Evolutionary conservation across 192 early-diverging fungal species (phyloP), one percentile per base, ranked within the genome.

Genomic region (Spizellomyces punctatus): DNA sequence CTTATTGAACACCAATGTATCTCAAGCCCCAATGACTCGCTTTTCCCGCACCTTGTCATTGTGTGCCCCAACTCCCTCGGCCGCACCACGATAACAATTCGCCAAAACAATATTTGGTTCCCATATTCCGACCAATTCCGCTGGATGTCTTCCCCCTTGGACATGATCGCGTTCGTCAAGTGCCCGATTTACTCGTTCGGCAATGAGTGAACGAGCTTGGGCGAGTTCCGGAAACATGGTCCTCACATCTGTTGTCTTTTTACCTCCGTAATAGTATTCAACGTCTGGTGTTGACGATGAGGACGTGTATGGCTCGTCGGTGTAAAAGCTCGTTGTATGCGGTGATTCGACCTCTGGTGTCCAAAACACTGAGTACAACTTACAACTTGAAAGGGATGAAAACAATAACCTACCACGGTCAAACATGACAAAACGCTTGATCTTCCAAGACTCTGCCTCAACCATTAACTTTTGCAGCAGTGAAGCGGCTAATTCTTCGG

Each of bases 21-120:
- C 14, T 16, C 19, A 62, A 17, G 16, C 57, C 4, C 47, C 17
- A 10, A 22, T 16, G 1, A 76, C 74, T 54, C 73, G 62, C 27
- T 36, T 3, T 36, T 36, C 27, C 27, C 27, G 27, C 27, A 36
- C 27, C 27, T 36, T 36, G 59, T 85, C 83, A 0, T 75, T 71
- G 63, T 85, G 83, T 17, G 70, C 66, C 3, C 83, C 83, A n/a
- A 78, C 81, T 14, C 63, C 71, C 46, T 79, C 65, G 8, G 65
- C 69, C 14, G 66, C 64, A 42, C 77, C 69, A 41, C 55, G 50
- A 52, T 85, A 85, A 57, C 75, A 74, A 60, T 85, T 85, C 5
- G 56, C 81, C 41, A 82, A 56, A 14, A 62, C 77, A 8, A 82
- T 62, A 49, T 83, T 81, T 22, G 79, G 69, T 27, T 36, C 60